Percentiles rank a stretch among this genome's conserved stretches.
phyloP scores from a whole-genome alignment of 2,329 filamentous ascomycete genomes.

The Chrysoporthe austroafricana region DNA sequence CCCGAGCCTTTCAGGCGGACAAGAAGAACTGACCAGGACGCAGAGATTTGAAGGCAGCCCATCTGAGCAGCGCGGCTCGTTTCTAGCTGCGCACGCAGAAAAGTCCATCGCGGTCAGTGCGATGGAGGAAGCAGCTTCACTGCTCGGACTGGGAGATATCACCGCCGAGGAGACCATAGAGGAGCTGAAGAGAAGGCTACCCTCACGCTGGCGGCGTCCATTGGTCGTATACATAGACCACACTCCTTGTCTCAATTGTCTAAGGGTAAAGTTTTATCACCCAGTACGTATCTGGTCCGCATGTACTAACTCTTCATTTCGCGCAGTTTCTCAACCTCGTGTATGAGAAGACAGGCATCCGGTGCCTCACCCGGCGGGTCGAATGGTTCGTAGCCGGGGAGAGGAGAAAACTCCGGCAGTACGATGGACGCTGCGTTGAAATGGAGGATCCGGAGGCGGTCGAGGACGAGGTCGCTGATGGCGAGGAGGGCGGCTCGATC shows the following conservation, averaged over 20 bases:
- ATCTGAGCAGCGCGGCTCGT: background rate
- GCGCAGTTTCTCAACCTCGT: background rate
- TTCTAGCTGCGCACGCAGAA: background rate
- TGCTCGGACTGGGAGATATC: background rate
- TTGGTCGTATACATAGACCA: no score
- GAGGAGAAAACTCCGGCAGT: background rate
- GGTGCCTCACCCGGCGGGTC: background rate
- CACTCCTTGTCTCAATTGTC: background rate
- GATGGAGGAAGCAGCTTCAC: background rate
- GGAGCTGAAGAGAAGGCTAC: background rate
- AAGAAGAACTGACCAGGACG: background rate
- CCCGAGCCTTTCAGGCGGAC: background rate
- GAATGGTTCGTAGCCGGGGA: background rate
- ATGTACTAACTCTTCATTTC: background rate
- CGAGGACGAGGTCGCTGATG: no score
- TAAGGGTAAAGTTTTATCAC: background rate
- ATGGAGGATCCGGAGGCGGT: no score
- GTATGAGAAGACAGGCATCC: background rate
- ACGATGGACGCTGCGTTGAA: no score
- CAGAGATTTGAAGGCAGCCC: background rate
- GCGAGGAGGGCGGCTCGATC: no score
- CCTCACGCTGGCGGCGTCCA: no score
- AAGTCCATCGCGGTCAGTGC: background rate
- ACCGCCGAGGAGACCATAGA: background rate
- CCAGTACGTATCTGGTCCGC: background rate